Evolutionary conservation across 225 moss, liverwort and hornwort genomes (phyloP), one percentile per base, ranked within the genome.

Genomic region (Takakia lepidozioides): DNA sequence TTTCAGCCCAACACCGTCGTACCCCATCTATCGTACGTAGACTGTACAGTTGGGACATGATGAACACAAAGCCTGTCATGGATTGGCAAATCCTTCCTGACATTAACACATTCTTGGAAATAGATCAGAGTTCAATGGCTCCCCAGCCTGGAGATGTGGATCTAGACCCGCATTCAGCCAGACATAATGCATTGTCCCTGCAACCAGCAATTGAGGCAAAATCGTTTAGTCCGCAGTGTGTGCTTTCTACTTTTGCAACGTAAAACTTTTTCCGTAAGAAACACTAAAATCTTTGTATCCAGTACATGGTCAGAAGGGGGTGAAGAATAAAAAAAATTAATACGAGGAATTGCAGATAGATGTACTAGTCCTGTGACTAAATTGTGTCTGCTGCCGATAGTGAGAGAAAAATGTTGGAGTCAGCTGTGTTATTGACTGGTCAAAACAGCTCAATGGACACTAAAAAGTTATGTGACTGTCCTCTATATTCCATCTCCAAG

Each of bases 91-190:
- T n/a, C n/a, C n/a, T n/a, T n/a, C n/a, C n/a, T n/a, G n/a, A n/a
- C n/a, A n/a, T n/a, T n/a, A n/a, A n/a, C n/a, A n/a, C n/a, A 86
- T 51, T 46, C 69, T 54, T 30, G 93, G 93, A 62, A 95, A 95
- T 22, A 95, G 55, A 22, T 64, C 65, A 30, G 89, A 78, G 25
- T 75, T 61, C 77, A 95, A 65, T n/a, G 70, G 67, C 34, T 84
- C 70, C 17, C 84, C 89, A 37, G 82, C 58, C 34, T 71, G 52
- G 55, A 95, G 53, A 44, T 69, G 63, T 25, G 67, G 60, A 46
- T 84, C 79, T 24, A 86, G 52, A 39, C 82, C 86, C 58, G 86
- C 76, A 32, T 84, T 69, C 50, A 46, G 28, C 93, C 93, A 95
- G 40, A 22, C 3, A 29, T 65, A 23, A n/a, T 78, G 70, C 82